A percentile compares a stretch with the other conserved stretches of the same genome.
Evolutionary conservation across 805 yeast genomes (phyloP).

Genomic region (Nakazawaea peltata): DNA sequence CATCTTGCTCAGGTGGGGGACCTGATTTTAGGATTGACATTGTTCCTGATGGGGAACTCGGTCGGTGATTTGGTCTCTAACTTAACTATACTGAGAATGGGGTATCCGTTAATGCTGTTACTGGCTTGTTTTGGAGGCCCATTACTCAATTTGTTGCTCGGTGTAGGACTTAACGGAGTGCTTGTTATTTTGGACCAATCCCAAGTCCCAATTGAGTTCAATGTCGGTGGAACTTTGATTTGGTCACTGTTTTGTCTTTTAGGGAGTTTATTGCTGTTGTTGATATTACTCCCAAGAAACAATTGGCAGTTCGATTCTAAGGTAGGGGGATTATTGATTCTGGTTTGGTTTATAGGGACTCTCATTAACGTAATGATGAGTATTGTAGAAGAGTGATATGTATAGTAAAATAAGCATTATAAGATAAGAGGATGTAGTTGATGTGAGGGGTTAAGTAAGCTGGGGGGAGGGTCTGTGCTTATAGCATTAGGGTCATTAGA

Average conservation of each 20-base stretch:
- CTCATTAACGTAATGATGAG: conserved; percentile 16
- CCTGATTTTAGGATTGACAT: conserved; percentile 76
- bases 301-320: conserved; percentile 31
- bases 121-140: conserved; percentile 97
- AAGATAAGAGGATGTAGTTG: too few species aligned
- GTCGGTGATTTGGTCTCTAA: conserved; percentile 86
- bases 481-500: too few species aligned
- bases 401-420: too few species aligned
- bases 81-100: conserved; percentile 69
- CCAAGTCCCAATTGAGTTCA: conserved; percentile 17
- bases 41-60: conserved; percentile 90
- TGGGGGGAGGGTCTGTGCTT: too few species aligned
- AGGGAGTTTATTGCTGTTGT: conserved; percentile 26
- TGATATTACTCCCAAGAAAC: conserved; percentile 29
- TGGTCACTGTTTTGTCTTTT: conserved; percentile 34
- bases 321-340: conserved; percentile 30
- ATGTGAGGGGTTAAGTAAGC: too few species aligned
- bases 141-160: conserved; percentile 64
- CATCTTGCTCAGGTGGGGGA: conserved; percentile 56
- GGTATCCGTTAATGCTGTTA: conserved; percentile 84
- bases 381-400: not conserved
- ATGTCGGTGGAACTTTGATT: conserved; percentile 29
- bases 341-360: conserved; percentile 34
- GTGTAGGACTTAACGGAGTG: conserved; percentile 72
- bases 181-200: conserved; percentile 23